These are phyloP conservation scores for Eimeria acervulina DNA, from an alignment of 169 alveolate species.

Conservation along the genomic window DNA sequence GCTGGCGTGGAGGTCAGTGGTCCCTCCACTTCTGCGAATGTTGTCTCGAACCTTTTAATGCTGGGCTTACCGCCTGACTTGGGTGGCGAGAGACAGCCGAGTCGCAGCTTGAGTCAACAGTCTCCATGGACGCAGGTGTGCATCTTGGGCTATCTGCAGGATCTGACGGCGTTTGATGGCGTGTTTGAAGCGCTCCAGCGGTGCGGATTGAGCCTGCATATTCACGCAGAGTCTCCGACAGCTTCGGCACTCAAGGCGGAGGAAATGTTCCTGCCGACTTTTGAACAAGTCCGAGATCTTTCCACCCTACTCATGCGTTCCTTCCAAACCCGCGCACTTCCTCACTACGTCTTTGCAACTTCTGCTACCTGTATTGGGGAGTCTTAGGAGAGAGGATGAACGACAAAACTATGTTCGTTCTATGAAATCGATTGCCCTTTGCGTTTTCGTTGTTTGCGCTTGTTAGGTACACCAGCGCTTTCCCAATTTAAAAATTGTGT, in stretches of 20 bases:
- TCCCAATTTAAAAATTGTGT: conserved; percentile 83
- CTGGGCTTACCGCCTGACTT: neutral
- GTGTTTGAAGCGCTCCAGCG: conserved; percentile 79
- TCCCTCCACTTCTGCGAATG: neutral
- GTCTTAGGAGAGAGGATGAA: neutral
- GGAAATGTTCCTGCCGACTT: conserved; percentile 77
- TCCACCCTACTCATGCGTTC: neutral
- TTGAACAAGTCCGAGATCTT: conserved; percentile 63
- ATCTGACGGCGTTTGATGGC: conserved; percentile 49
- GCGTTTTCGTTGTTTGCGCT: neutral
- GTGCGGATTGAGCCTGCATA: conserved; percentile 82
- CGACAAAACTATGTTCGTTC: neutral
- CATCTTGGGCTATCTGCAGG: conserved; percentile 45
- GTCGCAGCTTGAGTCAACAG: neutral
- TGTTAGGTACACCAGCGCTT: conserved; percentile 66
- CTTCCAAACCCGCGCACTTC: neutral
- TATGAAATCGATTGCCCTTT: neutral
- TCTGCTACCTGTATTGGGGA: neutral
- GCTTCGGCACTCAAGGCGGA: conserved; percentile 84
- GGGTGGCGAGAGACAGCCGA: neutral
- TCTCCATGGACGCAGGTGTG: neutral
- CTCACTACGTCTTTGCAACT: neutral
- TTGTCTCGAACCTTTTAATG: neutral
- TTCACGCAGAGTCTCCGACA: conserved; percentile 84
- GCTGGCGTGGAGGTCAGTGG: conserved; percentile 84